A percentile compares a stretch with the other conserved stretches of the same genome.
Conservation (phyloP, 2,329 filamentous ascomycete species). For the Alternaria conjuncta region DNA sequence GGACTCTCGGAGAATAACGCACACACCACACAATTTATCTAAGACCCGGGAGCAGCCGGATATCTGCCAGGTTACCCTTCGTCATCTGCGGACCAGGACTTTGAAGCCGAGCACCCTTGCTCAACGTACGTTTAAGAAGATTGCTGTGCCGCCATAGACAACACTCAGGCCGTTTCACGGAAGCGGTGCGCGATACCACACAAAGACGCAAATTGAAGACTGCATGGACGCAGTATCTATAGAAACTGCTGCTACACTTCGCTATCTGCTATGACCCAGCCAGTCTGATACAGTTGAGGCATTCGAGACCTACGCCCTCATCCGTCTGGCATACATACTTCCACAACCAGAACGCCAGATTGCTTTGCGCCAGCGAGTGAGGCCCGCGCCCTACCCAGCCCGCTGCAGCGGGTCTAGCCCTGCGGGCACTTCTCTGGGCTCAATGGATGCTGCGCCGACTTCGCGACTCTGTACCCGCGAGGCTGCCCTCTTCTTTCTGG, state of each 20-base stretch:
- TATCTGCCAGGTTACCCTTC: conserved; percentile 7
- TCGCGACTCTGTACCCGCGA: neutral
- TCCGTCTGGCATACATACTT: neutral
- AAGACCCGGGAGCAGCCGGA: conserved; percentile 16
- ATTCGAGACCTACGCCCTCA: neutral
- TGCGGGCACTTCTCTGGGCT: neutral
- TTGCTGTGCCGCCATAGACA: neutral
- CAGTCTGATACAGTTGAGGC: neutral
- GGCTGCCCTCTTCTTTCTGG: neutral
- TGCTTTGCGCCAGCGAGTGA: neutral
- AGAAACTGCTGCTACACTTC: neutral
- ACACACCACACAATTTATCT: conserved; percentile 2
- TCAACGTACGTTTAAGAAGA: neutral
- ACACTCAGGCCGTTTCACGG: neutral
- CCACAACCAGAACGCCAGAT: neutral
- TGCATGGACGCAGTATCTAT: neutral
- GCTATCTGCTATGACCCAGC: neutral
- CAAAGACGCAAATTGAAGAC: neutral
- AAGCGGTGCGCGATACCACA: neutral
- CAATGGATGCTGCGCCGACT: neutral
- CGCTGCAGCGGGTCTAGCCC: neutral
- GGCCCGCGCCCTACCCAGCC: neutral
- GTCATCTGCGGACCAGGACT: neutral
- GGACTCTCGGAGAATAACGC: conserved; percentile 10
- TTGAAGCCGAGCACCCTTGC: conserved; percentile 4